Base-by-base conservation (phyloP, 73 alveolate genomes). In the Paramecium sonneborni region DNA sequence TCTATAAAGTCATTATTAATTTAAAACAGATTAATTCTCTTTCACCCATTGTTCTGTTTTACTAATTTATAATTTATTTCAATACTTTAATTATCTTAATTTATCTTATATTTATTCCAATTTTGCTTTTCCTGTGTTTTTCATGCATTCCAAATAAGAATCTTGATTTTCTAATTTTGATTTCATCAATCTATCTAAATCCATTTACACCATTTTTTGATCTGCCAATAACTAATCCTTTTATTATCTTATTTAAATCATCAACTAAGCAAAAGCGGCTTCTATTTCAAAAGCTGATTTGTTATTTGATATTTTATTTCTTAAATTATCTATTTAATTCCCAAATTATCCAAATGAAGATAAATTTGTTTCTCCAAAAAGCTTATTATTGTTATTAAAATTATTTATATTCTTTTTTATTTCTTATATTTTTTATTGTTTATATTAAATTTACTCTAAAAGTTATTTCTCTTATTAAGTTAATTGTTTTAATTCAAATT, bases 401-500 rank as follows among this genome's bases (percentile, higher is more conserved):
- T 62, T 62, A 30, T 62, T 30, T 43, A 62, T 62, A 79, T 79
- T 46, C 9, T 39, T 38, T 44, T 79, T 79, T n/a, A 79, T 32
- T 46, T 79, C 69, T 43, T 79, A 20, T 41, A 79, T 79, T 43
- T 46, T 39, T 24, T 46, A 20, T 10, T 39, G 12, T 46, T 79
- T 79, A 3, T 20, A 23, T 0, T 32, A 24, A 43, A 79, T 79
- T 44, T 79, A 43, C 14, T 79, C 69, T 43, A 79, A 46, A 4
- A 79, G 18, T 26, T 41, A 24, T 46, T 79, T 24, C 24, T 79
- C 90, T 44, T 79, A 44, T 44, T 43, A 23, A 23, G 30, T 79
- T 21, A 79, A 44, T 79, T 79, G 23, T 79, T 79, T 39, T 23
- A 79, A 46, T 79, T 79, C 90, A 79, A 43, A 41, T 79, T 79